Evolutionary conservation across 176 grass and related monocot genomes (phyloP).

Genomic region (Secale cereale): DNA sequence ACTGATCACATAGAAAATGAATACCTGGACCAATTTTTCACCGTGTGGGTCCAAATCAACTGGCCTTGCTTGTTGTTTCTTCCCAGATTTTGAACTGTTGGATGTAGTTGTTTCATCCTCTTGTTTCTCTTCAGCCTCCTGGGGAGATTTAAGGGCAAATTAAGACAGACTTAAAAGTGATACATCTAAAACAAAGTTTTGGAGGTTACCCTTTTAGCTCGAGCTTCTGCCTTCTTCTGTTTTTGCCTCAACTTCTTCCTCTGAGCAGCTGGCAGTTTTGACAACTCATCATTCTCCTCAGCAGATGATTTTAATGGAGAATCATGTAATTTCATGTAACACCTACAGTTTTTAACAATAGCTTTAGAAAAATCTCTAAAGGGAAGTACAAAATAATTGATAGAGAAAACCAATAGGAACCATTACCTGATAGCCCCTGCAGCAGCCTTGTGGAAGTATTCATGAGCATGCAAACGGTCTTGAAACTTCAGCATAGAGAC

Average conservation of each 20-base stretch:
- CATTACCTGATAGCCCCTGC: constrained; percentile 87
- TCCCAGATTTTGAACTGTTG: constrained; percentile 74
- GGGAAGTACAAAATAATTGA: constrained; percentile 15
- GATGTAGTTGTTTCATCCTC: constrained; percentile 72
- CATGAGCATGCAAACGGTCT: constrained; percentile 91
- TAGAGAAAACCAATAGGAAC: constrained; percentile 17
- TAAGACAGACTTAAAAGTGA: constrained; percentile 10
- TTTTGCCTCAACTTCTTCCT: constrained; percentile 99
- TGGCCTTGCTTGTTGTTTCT: constrained; percentile 69
- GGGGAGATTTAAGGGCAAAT: constrained; percentile 25
- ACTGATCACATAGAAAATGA: not conserved
- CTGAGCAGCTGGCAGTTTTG: constrained; percentile 87
- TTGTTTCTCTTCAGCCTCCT: constrained; percentile 97
- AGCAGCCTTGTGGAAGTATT: constrained; percentile 98
- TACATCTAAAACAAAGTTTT: constrained; percentile 10
- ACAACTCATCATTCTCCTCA: constrained; percentile 84
- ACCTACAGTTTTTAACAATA: constrained; percentile 44
- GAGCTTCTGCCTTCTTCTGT: constrained; percentile 96
- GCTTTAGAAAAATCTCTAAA: constrained; percentile 27
- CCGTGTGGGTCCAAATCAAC: constrained; percentile 94
- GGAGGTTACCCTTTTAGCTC: constrained; percentile 88
- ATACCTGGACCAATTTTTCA: constrained; percentile 91
- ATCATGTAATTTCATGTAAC: constrained; percentile 96
- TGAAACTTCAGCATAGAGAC: constrained; percentile 99
- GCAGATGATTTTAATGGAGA: constrained; percentile 70